phyloP scores from a whole-genome alignment of 257 asterid species.

The Ophiorrhiza pumila region DNA sequence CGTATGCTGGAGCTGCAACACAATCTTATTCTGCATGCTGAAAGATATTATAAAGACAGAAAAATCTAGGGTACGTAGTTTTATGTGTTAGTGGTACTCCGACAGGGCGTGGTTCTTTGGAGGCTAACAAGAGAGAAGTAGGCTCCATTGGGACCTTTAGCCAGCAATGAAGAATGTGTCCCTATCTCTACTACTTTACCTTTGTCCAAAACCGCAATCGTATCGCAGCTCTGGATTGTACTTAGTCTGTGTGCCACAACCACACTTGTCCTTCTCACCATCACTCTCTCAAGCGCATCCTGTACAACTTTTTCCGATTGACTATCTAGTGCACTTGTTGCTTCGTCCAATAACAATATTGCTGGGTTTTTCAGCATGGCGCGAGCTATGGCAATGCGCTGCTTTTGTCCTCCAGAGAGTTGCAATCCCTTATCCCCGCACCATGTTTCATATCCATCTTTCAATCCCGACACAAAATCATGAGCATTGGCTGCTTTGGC shows the following conservation, averaged over 20 bases:
- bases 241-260: slow-evolving; percentile 89
- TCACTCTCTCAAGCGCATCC: slow-evolving; percentile 78
- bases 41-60: too few relatives aligned
- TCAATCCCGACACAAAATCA: slow-evolving; percentile 59
- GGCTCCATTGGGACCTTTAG: slow-evolving; percentile 54
- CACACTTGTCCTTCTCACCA: slow-evolving; percentile 78
- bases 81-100: background rate
- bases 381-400: slow-evolving; percentile 76
- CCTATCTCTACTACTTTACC: slow-evolving; percentile 77
- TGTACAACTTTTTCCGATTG: slow-evolving; percentile 82
- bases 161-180: slow-evolving; percentile 63
- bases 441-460: slow-evolving; percentile 64
- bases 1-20: too few relatives aligned
- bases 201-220: slow-evolving; percentile 66
- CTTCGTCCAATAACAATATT: slow-evolving; percentile 69
- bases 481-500: slow-evolving; percentile 86
- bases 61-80: too few relatives aligned
- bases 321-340: slow-evolving; percentile 81
- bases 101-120: slow-evolving; percentile 40
- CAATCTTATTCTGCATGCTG: too few relatives aligned
- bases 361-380: slow-evolving; percentile 69
- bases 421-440: slow-evolving; percentile 93
- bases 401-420: slow-evolving; percentile 90
- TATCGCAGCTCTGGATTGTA: slow-evolving; percentile 67
- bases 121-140: slow-evolving; percentile 68